Conservation (phyloP, 257 asterid genomes). For the Forsythia viridissima region DNA sequence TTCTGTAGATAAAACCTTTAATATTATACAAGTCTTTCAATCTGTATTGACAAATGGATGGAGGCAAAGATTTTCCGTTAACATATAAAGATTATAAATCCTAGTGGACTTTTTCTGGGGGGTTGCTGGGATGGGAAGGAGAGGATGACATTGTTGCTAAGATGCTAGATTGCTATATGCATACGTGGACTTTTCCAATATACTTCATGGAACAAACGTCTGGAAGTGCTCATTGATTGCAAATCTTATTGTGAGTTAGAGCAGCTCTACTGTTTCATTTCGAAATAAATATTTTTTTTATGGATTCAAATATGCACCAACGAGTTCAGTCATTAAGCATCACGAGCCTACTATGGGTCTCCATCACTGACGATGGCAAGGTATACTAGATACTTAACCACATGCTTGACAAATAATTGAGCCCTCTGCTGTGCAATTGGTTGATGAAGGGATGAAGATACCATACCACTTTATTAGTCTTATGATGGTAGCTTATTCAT, state of each 20-base stretch:
- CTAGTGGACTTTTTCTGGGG: neutral
- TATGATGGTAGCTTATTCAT: neutral
- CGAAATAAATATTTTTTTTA: neutral
- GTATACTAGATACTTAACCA: neutral
- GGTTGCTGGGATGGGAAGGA: neutral
- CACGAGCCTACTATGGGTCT: neutral
- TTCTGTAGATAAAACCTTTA: neutral
- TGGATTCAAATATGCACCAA: neutral
- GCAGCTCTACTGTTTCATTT: neutral
- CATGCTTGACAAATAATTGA: neutral
- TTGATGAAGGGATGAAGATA: neutral
- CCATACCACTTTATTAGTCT: neutral
- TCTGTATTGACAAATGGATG: neutral
- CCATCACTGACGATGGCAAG: neutral
- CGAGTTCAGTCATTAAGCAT: neutral
- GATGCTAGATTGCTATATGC: neutral
- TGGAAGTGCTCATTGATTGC: neutral
- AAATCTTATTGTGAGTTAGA: neutral
- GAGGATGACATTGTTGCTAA: neutral
- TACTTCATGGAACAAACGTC: neutral
- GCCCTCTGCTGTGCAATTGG: neutral
- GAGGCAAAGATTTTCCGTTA: neutral
- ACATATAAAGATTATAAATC: neutral
- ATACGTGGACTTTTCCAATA: neutral
- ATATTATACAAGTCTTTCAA: neutral